Percentiles rank a stretch among this genome's conserved stretches.
Evolutionary conservation across 2,329 filamentous ascomycete species (phyloP).

Genomic region (Karstenula rhodostoma): DNA sequence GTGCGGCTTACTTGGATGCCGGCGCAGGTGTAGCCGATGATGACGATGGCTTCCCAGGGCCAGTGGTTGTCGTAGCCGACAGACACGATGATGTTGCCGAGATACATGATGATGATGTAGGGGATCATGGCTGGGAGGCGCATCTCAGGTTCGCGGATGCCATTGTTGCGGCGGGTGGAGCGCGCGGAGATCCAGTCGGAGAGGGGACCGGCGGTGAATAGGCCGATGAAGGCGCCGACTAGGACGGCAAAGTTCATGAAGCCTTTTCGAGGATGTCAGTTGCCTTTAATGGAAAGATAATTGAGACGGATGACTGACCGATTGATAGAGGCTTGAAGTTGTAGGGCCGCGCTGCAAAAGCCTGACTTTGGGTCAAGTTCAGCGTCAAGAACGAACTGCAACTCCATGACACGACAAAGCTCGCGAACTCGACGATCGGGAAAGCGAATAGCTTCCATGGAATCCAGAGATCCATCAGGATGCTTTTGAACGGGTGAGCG

Average conservation of each 20-base stretch:
- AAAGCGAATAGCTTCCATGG: conserved; percentile 70
- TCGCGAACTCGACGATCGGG: conserved; percentile 69
- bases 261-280: conserved; percentile 30
- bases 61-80: conserved; percentile 63
- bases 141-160: conserved; percentile 68
- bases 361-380: conserved; percentile 67
- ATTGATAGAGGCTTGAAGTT: conserved; percentile 60
- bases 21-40: conserved; percentile 65
- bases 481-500: conserved; percentile 54
- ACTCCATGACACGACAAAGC: conserved; percentile 69
- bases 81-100: conserved; percentile 65
- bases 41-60: conserved; percentile 64
- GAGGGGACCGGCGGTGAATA: conserved; percentile 63
- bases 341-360: conserved; percentile 64
- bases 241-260: conserved; percentile 67
- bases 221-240: conserved; percentile 62
- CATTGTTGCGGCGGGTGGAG: conserved; percentile 61
- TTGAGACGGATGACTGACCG: conserved; percentile 21
- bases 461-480: conserved; percentile 65
- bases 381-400: conserved; percentile 66
- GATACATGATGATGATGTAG: conserved; percentile 63
- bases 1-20: conserved; percentile 51
- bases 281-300: not conserved
- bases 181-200: conserved; percentile 65
- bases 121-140: conserved; percentile 64